These are phyloP conservation scores for Cyberlindnera misumaiensis DNA, from an alignment of 805 yeast species.

Conservation along the genomic window DNA sequence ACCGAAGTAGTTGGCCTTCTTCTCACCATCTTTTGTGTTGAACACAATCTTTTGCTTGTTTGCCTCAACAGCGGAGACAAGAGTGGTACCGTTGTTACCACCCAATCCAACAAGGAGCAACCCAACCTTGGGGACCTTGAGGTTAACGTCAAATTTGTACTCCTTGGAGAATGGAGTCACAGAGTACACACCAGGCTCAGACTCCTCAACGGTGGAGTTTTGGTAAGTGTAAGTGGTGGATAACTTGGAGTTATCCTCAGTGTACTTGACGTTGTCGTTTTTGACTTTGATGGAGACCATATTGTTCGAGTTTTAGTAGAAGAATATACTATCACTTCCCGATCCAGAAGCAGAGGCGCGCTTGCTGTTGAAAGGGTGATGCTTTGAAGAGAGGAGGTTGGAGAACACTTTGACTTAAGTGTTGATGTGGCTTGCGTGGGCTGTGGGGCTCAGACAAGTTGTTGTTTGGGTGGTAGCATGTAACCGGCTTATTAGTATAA, in stretches of 20 bases:
- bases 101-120: slow-evolving; percentile 90
- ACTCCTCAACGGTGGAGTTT: slow-evolving; percentile 62
- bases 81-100: slow-evolving; percentile 93
- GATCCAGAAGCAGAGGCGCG: slow-evolving; percentile 21
- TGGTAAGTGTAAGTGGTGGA: slow-evolving; percentile 55
- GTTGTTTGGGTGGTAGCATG: too few species aligned
- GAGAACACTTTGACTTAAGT: slow-evolving; percentile 20
- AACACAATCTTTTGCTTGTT: slow-evolving; percentile 74
- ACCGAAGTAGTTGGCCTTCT: slow-evolving; percentile 76
- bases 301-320: slow-evolving; percentile 13
- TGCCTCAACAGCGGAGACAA: slow-evolving; percentile 79
- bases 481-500: too few species aligned
- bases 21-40: slow-evolving; percentile 73
- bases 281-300: slow-evolving; percentile 39
- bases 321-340: slow-evolving; percentile 16
- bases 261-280: slow-evolving; percentile 44
- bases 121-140: slow-evolving; percentile 79
- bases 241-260: slow-evolving; percentile 38
- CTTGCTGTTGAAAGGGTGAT: slow-evolving; percentile 25
- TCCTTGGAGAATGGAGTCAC: slow-evolving; percentile 70
- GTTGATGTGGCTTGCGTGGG: neutral
- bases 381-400: slow-evolving; percentile 21
- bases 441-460: neutral
- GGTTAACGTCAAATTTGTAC: slow-evolving; percentile 81
- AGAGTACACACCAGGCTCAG: slow-evolving; percentile 36